Evolutionary conservation across 2,329 filamentous ascomycete genomes (phyloP), one percentile per base, ranked within the genome.

Genomic region (Cytospora leucostoma): DNA sequence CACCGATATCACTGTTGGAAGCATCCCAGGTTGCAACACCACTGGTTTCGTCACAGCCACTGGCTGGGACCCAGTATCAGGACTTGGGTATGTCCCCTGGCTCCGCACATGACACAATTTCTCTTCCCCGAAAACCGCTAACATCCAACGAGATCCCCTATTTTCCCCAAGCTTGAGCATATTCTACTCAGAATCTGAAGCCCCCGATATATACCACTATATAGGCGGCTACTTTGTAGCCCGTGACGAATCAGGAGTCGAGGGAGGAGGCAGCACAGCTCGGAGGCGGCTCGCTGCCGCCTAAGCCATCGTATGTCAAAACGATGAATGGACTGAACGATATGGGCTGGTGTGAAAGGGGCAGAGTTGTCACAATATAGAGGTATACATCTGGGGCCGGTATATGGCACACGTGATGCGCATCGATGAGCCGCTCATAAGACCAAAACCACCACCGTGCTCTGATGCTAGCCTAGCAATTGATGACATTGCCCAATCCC

Each of bases 21-120:
- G 64, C 44, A 75, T 73, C 61, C 73, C 73, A 2, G 73, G 73
- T 32, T 75, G 73, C 50, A 67, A 68, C 32, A 73, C 70, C 8
- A 56, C 67, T 10, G 74, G 74, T 0, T 75, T 74, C 63, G 65
- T 66, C 1, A 72, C 71, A 2, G 64, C 66, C 27, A 52, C 65
- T 50, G 71, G 71, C n/a, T 73, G 71, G 71, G 71, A 73, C 53
- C 71, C 71, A 1, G 63, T 68, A 11, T 69, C 67, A 4, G 70
- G 70, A 2, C 65, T 72, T n/a, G 70, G 70, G 61, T 47, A 47
- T 21, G 44, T 21, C 8, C 21, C 8, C 17, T 4, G n/a, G 8
- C 44, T 21, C 44, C 10, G 27, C 27, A 27, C 21, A 21, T 12
- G 12, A 21, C 7, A 12, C 12, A 4, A 11, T 4, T 21, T 19